Evolutionary conservation across 768 basidiomycete genomes (phyloP).

Genomic region (Ramaria rubella): DNA sequence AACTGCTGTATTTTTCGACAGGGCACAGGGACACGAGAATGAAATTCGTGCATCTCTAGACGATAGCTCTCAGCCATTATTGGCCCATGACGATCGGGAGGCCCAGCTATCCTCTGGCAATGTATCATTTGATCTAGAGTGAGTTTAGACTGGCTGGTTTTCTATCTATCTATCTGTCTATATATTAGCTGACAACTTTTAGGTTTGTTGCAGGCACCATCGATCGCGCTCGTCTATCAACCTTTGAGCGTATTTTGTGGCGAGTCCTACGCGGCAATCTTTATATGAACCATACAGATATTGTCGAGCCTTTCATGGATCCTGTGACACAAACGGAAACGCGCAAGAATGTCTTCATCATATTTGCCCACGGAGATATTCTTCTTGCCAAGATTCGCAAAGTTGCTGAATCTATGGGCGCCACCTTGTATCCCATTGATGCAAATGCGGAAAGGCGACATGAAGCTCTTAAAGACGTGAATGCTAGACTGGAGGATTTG

Average conservation of each 20-base stretch:
- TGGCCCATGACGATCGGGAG: constrained; percentile 87
- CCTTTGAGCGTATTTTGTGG: constrained; percentile 97
- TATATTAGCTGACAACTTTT: constrained; percentile 4
- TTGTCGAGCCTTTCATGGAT: constrained; percentile 87
- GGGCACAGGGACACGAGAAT: constrained; percentile 68
- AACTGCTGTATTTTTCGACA: constrained; percentile 94
- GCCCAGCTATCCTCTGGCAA: constrained; percentile 43
- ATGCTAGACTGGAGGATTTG: constrained; percentile 83
- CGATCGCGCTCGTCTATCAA: constrained; percentile 83
- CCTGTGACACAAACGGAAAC: constrained; percentile 76
- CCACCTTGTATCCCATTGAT: constrained; percentile 93
- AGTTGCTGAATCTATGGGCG: constrained; percentile 98
- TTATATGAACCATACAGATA: constrained; percentile 98
- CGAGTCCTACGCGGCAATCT: constrained; percentile 95
- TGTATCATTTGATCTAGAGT: constrained; percentile 87
- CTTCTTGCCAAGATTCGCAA: constrained; percentile 95
- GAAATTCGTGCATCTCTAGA: constrained; percentile 89
- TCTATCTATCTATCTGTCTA: neutral
- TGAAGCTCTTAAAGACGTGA: constrained; percentile 85
- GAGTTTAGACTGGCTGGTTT: constrained; percentile 20
- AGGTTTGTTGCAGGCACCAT: constrained; percentile 97
- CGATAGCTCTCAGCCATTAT: constrained; percentile 82
- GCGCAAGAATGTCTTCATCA: constrained; percentile 98
- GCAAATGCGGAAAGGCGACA: constrained; percentile 88
- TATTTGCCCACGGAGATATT: constrained; percentile 93